Percentiles rank a stretch among this genome's conserved stretches.
Evolutionary conservation across 75 land plant species (phyloP).

Genomic region (Cupressus sempervirens): DNA sequence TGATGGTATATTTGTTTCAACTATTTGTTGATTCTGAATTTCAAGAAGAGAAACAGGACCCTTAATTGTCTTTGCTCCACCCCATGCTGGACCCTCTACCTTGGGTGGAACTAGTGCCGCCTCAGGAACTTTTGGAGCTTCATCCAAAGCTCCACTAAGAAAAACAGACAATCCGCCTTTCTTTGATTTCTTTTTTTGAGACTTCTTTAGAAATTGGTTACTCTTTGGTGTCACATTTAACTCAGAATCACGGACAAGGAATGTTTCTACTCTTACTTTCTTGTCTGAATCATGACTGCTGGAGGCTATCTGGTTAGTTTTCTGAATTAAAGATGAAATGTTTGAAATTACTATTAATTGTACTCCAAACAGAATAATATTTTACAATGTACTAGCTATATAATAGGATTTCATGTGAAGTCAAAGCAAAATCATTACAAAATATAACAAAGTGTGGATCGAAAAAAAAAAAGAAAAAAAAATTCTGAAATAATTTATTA

Average conservation of each 20-base stretch:
- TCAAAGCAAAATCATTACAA: neutral
- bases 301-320: neutral
- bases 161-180: constrained; percentile 97
- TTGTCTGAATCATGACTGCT: constrained; percentile 7
- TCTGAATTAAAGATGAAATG: constrained; percentile 14
- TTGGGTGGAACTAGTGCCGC: constrained; percentile 55
- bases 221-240: constrained; percentile 2
- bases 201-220: constrained; percentile 16
- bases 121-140: constrained; percentile 28
- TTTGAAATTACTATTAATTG: neutral
- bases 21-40: constrained; percentile 78
- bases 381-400: neutral
- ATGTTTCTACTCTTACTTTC: neutral
- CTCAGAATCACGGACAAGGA: neutral
- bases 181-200: constrained; percentile 63
- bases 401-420: neutral
- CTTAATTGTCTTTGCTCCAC: constrained; percentile 64
- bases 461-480: neutral
- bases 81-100: constrained; percentile 95
- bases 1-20: neutral
- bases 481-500: neutral
- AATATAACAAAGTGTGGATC: neutral
- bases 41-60: constrained; percentile 67
- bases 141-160: constrained; percentile 94
- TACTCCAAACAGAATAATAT: neutral